These are phyloP conservation scores for Cadophora luteo-olivacea DNA, from an alignment of 2,329 filamentous ascomycete genomes.

Conservation along the genomic window DNA sequence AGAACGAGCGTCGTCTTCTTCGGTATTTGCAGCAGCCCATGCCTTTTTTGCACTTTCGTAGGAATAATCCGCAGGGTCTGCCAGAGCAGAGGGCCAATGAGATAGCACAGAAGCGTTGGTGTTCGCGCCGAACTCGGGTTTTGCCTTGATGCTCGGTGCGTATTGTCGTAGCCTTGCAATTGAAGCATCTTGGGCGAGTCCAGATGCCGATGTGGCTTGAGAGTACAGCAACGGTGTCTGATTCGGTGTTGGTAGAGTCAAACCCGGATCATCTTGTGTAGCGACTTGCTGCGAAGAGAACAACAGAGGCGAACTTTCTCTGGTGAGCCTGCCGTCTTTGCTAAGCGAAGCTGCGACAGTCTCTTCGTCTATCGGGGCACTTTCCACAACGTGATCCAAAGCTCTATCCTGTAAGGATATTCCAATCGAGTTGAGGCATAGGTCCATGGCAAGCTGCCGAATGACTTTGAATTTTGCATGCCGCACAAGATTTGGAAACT, in stretches of 20 bases:
- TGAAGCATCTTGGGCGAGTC: constrained; percentile 41
- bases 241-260: constrained; percentile 34
- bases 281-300: constrained; percentile 34
- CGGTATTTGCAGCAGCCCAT: constrained; percentile 28
- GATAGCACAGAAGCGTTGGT: constrained; percentile 43
- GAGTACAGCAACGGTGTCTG: constrained; percentile 42
- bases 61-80: constrained; percentile 45
- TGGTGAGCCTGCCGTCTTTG: constrained; percentile 24
- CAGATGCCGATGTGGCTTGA: constrained; percentile 34
- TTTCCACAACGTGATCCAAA: constrained; percentile 13
- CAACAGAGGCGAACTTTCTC: constrained; percentile 32
- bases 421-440: constrained; percentile 41
- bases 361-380: constrained; percentile 17
- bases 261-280: constrained; percentile 21
- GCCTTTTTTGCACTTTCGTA: constrained; percentile 39
- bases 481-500: constrained; percentile 36
- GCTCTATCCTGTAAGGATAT: constrained; percentile 36
- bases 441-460: constrained; percentile 40
- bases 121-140: constrained; percentile 31
- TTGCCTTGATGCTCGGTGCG: constrained; percentile 42
- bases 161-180: constrained; percentile 47
- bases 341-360: constrained; percentile 15
- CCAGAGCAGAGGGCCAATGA: constrained; percentile 47
- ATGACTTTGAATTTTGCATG: constrained; percentile 41
- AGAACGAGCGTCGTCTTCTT: constrained; percentile 33